Base-by-base conservation (phyloP, 2,329 filamentous ascomycete species). In the Botrytis byssoidea region DNA sequence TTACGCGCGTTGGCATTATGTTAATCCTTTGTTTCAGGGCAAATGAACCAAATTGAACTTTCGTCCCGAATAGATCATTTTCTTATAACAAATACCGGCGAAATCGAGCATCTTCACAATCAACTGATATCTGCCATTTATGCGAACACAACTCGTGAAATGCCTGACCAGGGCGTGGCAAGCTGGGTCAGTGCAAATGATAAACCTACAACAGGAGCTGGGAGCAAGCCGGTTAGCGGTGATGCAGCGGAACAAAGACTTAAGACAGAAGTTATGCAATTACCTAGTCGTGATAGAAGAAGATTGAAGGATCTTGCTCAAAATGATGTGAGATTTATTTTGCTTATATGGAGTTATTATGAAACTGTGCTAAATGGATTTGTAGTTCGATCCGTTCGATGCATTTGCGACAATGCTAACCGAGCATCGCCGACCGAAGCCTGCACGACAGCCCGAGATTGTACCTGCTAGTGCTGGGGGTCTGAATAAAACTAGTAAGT, bases 131-230 rank as follows among this genome's bases (percentile, higher is more conserved):
- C 89, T 73, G 89, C 88, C 72, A 89, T 92, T 78, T 90, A 90
- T 81, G 89, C 87, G 79, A 92, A 92, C 85, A 88, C 91, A 74
- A 91, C 89, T 51, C 85, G 90, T 74, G 90, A 92, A 80, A 88
- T 91, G 85, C 90, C 90, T 74, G 90, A 92, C 76, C 86, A 86
- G 80, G 90, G 90, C 78, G 86, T 91, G 79, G 90, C 90, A 66
- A 88, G 89, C 75, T 92, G 90, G 90, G 90, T 92, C 80, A 91
- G 89, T 81, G 89, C 90, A 72, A 91, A 92, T 79, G 90, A 92
- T 78, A 92, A 92, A 78, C 89, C 89, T 29, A 83, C 86, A 29
- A 83, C 87, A 18, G 85, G 85, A 60, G 83, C 86, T 46, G 87
- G 87, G 76, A 87, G 84, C 77, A 92, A 92, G 80, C 88, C 89